phyloP scores from a whole-genome alignment of 2,329 filamentous ascomycete species.

The Cercospora berteroae region DNA sequence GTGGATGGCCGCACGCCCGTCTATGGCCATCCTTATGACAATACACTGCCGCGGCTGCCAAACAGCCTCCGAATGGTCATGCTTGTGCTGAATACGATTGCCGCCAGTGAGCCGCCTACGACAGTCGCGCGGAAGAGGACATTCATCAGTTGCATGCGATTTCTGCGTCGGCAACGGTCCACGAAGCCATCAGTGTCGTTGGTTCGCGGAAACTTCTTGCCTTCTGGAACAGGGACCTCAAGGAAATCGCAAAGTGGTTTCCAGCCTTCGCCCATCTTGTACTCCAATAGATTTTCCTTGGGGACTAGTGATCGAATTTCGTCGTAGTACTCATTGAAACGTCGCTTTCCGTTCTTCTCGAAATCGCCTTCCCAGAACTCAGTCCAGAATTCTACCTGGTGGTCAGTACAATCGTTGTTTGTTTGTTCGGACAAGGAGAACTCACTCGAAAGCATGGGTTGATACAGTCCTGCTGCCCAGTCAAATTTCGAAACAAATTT shows the following conservation, averaged over 20 bases:
- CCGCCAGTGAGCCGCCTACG: constrained; percentile 50
- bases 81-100: constrained; percentile 39
- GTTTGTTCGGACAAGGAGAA: constrained; percentile 1
- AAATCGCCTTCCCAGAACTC: constrained; percentile 68
- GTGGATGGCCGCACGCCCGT: not conserved
- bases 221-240: constrained; percentile 50
- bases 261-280: constrained; percentile 56
- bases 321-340: constrained; percentile 58
- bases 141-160: constrained; percentile 58
- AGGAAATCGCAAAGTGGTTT: constrained; percentile 56
- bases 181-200: constrained; percentile 58
- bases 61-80: constrained; percentile 39
- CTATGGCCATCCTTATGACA: constrained; percentile 10
- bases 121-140: constrained; percentile 52
- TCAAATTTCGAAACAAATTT: constrained; percentile 54
- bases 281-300: constrained; percentile 53
- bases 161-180: constrained; percentile 53
- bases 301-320: constrained; percentile 51
- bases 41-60: constrained; percentile 25
- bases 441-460: constrained; percentile 62
- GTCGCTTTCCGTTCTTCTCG: constrained; percentile 61
- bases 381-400: constrained; percentile 58
- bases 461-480: constrained; percentile 67
- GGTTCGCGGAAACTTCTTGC: constrained; percentile 51
- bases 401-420: constrained; percentile 9